These are phyloP conservation scores for Colletotrichum sp. DNA, from an alignment of 2,329 filamentous ascomycete species.

Conservation along the genomic window DNA sequence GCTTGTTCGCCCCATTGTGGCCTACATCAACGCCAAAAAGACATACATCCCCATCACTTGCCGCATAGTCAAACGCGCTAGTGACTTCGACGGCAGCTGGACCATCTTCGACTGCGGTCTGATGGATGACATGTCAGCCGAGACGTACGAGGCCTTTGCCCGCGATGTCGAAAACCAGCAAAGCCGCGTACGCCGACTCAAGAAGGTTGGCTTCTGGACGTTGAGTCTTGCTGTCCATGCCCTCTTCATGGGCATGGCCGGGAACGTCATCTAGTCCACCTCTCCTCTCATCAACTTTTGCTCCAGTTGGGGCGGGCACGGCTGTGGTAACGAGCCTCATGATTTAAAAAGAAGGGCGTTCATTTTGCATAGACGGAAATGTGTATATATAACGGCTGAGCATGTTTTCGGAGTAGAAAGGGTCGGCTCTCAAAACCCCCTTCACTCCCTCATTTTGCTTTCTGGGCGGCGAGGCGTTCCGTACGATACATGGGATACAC, in stretches of 20 bases:
- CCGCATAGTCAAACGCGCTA: slow-evolving; percentile 86
- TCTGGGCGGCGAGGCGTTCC: slow-evolving; percentile 8
- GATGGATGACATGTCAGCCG: slow-evolving; percentile 91
- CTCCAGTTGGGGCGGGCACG: background rate
- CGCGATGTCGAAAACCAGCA: slow-evolving; percentile 90
- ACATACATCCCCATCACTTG: slow-evolving; percentile 97
- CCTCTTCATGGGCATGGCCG: slow-evolving; percentile 92
- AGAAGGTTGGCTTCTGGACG: slow-evolving; percentile 97
- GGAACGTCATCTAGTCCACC: slow-evolving; percentile 64
- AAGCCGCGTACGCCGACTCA: slow-evolving; percentile 83
- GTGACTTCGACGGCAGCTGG: slow-evolving; percentile 96
- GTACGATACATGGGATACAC: background rate
- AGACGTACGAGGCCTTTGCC: slow-evolving; percentile 95
- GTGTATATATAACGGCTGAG: slow-evolving; percentile 8
- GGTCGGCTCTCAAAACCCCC: background rate
- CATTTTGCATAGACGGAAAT: slow-evolving; percentile 2
- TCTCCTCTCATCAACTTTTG: background rate
- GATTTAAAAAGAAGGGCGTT: slow-evolving; percentile 11
- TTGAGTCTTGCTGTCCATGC: slow-evolving; percentile 91
- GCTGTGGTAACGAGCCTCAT: slow-evolving; percentile 14
- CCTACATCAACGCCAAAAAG: slow-evolving; percentile 94
- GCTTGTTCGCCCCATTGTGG: slow-evolving; percentile 92
- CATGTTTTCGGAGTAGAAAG: background rate
- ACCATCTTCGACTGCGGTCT: slow-evolving; percentile 91
- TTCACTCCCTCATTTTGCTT: background rate